Percentiles rank a stretch among this genome's conserved stretches.
phyloP scores from a whole-genome alignment of 306 rosid species.

The Acacia melanoxylon region DNA sequence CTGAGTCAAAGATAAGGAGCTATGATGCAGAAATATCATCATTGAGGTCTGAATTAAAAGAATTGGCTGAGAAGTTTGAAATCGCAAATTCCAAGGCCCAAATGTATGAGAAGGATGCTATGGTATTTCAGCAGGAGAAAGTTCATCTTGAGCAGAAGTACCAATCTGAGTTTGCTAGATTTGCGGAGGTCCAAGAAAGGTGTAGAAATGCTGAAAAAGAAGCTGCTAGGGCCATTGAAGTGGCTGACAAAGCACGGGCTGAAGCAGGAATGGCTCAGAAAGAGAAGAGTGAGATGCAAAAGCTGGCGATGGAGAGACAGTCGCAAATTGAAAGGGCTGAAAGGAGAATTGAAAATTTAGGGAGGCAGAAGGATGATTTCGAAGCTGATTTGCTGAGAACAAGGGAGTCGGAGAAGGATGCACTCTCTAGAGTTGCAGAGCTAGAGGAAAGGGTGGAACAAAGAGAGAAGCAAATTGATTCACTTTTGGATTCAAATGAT shows the following conservation, averaged over 20 bases:
- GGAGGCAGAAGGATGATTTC: constrained; percentile 53
- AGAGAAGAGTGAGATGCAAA: constrained; percentile 80
- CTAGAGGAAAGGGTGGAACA: constrained; percentile 73
- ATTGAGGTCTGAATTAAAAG: constrained; percentile 57
- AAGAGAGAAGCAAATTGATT: constrained; percentile 80
- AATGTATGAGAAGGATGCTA: constrained; percentile 65
- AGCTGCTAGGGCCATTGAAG: constrained; percentile 65
- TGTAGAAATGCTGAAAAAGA: constrained; percentile 67
- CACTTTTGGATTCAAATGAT: constrained; percentile 69
- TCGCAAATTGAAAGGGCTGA: constrained; percentile 69
- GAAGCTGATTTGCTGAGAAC: constrained; percentile 44
- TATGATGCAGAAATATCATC: constrained; percentile 61
- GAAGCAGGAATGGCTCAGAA: constrained; percentile 65
- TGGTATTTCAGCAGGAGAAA: constrained; percentile 70
- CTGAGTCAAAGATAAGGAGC: constrained; percentile 67
- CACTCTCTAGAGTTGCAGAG: constrained; percentile 49
- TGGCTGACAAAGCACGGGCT: constrained; percentile 74
- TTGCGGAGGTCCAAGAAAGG: constrained; percentile 69
- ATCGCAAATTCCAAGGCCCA: constrained; percentile 54
- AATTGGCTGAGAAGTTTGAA: constrained; percentile 57
- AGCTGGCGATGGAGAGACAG: constrained; percentile 72
- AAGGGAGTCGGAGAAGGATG: constrained; percentile 62
- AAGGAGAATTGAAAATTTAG: constrained; percentile 66
- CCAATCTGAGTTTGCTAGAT: constrained; percentile 54
- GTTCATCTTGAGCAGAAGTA: constrained; percentile 69